Percentiles rank a stretch among this genome's conserved stretches.
Conservation (phyloP, 179 eudicot species). For the Vitellaria paradoxa region DNA sequence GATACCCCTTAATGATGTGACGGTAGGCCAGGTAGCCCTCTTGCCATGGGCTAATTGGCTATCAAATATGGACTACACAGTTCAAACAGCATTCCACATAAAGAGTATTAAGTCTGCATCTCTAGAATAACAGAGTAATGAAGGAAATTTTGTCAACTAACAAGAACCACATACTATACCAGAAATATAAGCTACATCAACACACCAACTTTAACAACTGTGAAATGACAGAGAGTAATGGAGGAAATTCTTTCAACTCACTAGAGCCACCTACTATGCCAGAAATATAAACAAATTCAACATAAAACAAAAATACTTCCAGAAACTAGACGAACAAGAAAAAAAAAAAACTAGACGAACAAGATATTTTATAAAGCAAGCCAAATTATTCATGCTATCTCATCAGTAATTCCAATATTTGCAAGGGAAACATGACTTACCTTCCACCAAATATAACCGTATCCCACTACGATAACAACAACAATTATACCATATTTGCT, state of each 20-base stretch:
- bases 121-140: too few relatives aligned
- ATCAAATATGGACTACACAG: not conserved
- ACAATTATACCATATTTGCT: conserved; percentile 13
- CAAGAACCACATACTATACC: not conserved
- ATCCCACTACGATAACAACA: conserved; percentile 16
- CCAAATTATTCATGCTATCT: not conserved
- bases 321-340: not conserved
- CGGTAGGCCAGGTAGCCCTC: too few relatives aligned
- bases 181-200: conserved; percentile 3
- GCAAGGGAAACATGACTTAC: conserved; percentile 10
- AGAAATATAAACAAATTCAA: conserved; percentile 3
- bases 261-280: not conserved
- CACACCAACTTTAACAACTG: not conserved
- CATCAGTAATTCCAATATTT: conserved; percentile 5
- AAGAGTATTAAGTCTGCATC: not conserved
- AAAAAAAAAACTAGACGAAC: not conserved
- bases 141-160: not conserved
- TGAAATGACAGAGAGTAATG: too few relatives aligned
- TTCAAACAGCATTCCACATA: not conserved
- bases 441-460: conserved; percentile 27
- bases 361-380: not conserved
- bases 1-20: not conserved
- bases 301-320: not conserved
- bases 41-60: too few relatives aligned
- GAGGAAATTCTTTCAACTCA: not conserved